phyloP scores from a whole-genome alignment of 1,284 basidiomycete genomes.

The Neolentinus lepideus region DNA sequence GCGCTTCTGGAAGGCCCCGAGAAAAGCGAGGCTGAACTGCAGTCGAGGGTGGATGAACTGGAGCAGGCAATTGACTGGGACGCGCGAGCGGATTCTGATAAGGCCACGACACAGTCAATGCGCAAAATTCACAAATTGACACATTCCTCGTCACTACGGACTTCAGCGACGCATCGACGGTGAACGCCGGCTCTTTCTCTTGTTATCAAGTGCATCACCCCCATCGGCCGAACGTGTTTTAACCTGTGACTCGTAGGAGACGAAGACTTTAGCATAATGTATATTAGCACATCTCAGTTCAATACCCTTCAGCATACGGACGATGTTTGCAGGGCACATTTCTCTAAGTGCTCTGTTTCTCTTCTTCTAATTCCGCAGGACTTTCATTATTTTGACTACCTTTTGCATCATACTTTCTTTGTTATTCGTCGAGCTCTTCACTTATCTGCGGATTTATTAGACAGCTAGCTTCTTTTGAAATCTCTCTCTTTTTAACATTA shows the following conservation, averaged over 20 bases:
- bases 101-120: background rate
- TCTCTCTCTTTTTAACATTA: background rate
- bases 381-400: background rate
- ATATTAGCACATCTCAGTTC: background rate
- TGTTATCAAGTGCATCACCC: too few relatives aligned
- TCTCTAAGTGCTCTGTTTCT: background rate
- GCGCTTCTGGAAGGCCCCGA: conserved; percentile 79
- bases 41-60: conserved; percentile 17
- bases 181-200: background rate
- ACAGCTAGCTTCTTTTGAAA: background rate
- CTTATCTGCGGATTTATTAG: background rate
- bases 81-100: background rate
- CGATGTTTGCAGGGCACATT: background rate
- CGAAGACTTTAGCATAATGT: background rate
- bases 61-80: background rate
- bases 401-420: background rate
- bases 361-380: background rate
- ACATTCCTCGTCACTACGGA: background rate
- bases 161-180: background rate
- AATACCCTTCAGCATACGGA: background rate
- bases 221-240: too few relatives aligned
- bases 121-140: background rate
- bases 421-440: background rate
- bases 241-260: background rate
- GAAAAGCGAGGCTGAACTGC: conserved; percentile 30